These are phyloP conservation scores for Paecilomyces formosus DNA, from an alignment of 2,329 filamentous ascomycete species.

Conservation along the genomic window DNA sequence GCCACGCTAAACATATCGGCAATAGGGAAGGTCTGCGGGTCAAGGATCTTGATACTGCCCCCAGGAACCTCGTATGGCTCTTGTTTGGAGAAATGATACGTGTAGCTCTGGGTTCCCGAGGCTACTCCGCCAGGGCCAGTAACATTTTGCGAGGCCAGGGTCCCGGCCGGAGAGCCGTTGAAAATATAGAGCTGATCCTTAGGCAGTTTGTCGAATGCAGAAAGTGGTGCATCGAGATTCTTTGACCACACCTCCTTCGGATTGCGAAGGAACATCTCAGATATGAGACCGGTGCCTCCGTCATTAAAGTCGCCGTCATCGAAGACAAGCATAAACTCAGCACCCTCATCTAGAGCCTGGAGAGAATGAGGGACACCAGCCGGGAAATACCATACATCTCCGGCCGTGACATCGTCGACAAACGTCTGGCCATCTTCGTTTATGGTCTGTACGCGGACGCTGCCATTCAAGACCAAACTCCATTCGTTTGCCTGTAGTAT, in stretches of 20 bases:
- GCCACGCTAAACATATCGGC: constrained; percentile 49
- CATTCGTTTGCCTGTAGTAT: constrained; percentile 10
- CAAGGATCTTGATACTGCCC: constrained; percentile 54
- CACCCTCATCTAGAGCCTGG: constrained; percentile 48
- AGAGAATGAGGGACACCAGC: constrained; percentile 32
- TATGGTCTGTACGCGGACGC: constrained; percentile 31
- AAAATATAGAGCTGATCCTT: constrained; percentile 37
- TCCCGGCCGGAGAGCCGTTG: constrained; percentile 29
- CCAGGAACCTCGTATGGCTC: constrained; percentile 46
- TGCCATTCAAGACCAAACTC: constrained; percentile 15
- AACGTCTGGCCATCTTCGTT: constrained; percentile 44
- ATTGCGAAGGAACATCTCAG: constrained; percentile 44
- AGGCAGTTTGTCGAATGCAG: constrained; percentile 30
- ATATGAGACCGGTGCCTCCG: constrained; percentile 52
- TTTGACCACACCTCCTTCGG: constrained; percentile 36
- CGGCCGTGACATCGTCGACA: constrained; percentile 32
- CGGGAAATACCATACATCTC: constrained; percentile 31
- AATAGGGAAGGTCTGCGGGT: constrained; percentile 51
- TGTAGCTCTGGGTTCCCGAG: constrained; percentile 24
- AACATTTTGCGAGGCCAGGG: constrained; percentile 37
- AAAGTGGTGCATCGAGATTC: constrained; percentile 31
- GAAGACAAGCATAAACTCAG: constrained; percentile 55
- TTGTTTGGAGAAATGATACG: constrained; percentile 41
- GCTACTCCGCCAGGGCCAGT: constrained; percentile 29
- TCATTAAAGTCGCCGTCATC: constrained; percentile 53